Evolutionary conservation across 257 asterid species (phyloP).

Genomic region (Nicotiana tomentosiformis): DNA sequence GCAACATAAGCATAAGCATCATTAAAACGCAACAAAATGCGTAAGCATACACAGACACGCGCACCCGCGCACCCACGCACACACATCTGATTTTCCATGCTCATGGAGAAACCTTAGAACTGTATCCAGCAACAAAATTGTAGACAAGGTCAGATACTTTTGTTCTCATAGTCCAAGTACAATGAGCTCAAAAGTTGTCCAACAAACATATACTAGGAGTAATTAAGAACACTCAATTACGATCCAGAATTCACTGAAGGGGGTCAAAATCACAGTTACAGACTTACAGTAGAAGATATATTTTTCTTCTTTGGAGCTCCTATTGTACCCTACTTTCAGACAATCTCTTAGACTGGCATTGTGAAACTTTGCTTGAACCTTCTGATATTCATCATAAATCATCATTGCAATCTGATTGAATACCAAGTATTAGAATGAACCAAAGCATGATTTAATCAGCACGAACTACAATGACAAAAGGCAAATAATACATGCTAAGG

Average conservation of each 20-base stretch:
- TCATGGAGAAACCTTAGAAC: not conserved
- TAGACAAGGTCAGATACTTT: not conserved
- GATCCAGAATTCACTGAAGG: not conserved
- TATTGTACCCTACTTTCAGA: constrained; percentile 1
- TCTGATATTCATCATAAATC: constrained; percentile 1
- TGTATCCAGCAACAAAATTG: not conserved
- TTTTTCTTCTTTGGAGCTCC: not conserved
- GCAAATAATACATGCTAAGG: not conserved
- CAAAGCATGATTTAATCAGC: not conserved
- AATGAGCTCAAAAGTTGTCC: not conserved
- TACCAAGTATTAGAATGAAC: not conserved
- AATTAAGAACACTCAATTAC: not conserved
- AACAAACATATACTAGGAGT: not conserved
- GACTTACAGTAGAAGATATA: not conserved
- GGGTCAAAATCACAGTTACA: not conserved
- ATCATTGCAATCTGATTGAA: constrained; percentile 8
- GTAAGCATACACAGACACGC: too few species aligned
- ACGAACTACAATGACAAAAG: not conserved
- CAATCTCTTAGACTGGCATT: constrained; percentile 13
- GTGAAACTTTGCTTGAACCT: not conserved
- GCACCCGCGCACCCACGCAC: too few species aligned
- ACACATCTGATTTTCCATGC: too few species aligned
- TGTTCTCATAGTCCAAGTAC: not conserved
- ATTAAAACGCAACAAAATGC: too few species aligned
- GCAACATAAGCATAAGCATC: too few species aligned